Conservation (phyloP, 441 rosid genomes). For the Cnidoscolus chayamansa region DNA sequence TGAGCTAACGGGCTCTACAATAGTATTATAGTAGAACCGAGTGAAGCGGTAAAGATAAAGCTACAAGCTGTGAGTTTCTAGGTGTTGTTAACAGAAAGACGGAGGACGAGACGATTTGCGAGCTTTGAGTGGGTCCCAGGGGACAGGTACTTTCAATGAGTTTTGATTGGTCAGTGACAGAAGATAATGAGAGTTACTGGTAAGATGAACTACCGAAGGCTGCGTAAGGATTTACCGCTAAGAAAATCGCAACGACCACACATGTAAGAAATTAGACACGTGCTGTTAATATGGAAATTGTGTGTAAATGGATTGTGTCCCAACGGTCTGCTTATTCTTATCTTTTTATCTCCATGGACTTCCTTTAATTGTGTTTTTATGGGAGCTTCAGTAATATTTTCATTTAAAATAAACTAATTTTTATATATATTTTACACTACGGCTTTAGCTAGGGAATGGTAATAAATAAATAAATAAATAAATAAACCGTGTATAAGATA, state of each 20-base stretch:
- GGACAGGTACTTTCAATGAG: too few relatives aligned
- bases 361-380: neutral
- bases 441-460: too few relatives aligned
- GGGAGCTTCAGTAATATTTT: too few relatives aligned
- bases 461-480: too few relatives aligned
- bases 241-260: neutral
- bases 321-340: conserved; percentile 12
- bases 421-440: too few relatives aligned
- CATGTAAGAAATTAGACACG: conserved; percentile 32
- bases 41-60: conserved; percentile 24
- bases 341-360: neutral
- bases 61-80: conserved; percentile 34
- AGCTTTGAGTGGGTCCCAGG: conserved; percentile 9
- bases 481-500: too few relatives aligned
- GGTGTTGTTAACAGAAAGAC: neutral
- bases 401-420: too few relatives aligned
- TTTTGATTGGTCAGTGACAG: conserved; percentile 30
- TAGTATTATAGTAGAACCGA: conserved; percentile 6
- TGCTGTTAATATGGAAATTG: conserved; percentile 31
- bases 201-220: neutral
- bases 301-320: conserved; percentile 25
- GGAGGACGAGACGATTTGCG: neutral
- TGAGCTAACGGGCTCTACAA: neutral
- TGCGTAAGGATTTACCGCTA: conserved; percentile 7
- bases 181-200: neutral